Conservation (phyloP, 2,329 filamentous ascomycete genomes). For the Colletotrichum incanum region DNA sequence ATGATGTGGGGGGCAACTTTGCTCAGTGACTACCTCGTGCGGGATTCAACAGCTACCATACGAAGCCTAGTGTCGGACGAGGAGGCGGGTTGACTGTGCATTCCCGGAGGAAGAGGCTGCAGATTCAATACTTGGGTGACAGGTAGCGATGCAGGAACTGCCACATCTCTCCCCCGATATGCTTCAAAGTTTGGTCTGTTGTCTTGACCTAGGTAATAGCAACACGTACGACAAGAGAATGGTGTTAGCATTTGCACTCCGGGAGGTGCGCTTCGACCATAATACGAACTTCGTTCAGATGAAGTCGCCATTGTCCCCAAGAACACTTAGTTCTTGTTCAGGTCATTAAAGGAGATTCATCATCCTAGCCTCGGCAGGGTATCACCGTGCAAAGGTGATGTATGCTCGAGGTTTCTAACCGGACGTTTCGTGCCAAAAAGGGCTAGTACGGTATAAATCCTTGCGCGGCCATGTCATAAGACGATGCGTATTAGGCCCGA, state of each 20-base stretch:
- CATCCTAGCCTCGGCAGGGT: not conserved
- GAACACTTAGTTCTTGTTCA: not conserved
- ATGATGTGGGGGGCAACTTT: slow-evolving; percentile 4
- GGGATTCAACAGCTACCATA: slow-evolving; percentile 25
- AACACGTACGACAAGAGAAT: not conserved
- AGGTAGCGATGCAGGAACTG: slow-evolving; percentile 13
- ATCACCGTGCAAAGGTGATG: not conserved
- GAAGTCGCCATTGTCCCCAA: not conserved
- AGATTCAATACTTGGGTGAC: not conserved
- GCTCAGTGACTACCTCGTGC: slow-evolving; percentile 1
- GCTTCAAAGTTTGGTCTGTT: not conserved
- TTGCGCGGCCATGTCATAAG: not conserved
- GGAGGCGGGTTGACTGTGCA: slow-evolving; percentile 15
- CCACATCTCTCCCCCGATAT: not conserved
- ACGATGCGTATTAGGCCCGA: too few relatives aligned
- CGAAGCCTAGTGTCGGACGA: slow-evolving; percentile 14
- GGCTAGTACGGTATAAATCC: too few relatives aligned
- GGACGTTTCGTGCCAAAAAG: not conserved
- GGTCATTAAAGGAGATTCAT: too few relatives aligned
- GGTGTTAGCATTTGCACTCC: not conserved
- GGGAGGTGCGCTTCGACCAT: not conserved
- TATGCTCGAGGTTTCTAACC: not conserved
- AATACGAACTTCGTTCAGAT: not conserved
- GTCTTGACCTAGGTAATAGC: not conserved
- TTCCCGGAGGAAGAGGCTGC: slow-evolving; percentile 11